Percentiles rank a stretch among this genome's conserved stretches.
Evolutionary conservation across 306 rosid genomes (phyloP).

Genomic region (Erythrophleum fordii): DNA sequence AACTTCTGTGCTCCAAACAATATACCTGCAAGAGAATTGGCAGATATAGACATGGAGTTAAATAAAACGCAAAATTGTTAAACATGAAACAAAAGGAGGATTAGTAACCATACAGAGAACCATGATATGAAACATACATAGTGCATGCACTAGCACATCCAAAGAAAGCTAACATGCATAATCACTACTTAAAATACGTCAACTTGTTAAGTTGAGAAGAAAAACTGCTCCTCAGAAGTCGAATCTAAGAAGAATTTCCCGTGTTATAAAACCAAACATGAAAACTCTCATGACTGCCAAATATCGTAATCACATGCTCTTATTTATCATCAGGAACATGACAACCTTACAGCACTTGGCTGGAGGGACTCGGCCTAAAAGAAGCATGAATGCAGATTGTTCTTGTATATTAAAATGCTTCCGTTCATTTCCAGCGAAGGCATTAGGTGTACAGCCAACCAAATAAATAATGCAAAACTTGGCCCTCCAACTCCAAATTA

Average conservation of each 20-base stretch:
- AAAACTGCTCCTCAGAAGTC: not conserved
- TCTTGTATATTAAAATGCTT: not conserved
- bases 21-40: slow-evolving; percentile 52
- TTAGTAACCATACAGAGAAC: not conserved
- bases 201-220: not conserved
- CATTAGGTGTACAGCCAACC: not conserved
- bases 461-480: not conserved
- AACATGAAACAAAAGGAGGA: not conserved
- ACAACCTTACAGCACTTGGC: slow-evolving; percentile 7
- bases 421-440: not conserved
- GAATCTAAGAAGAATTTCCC: not conserved
- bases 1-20: slow-evolving; percentile 79
- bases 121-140: not conserved
- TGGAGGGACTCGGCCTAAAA: not conserved
- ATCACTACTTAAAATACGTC: slow-evolving; percentile 12
- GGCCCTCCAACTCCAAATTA: not conserved
- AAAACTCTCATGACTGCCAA: not conserved
- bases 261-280: not conserved
- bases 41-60: not conserved
- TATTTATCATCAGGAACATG: not conserved
- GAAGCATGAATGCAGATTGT: slow-evolving; percentile 6
- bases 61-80: not conserved
- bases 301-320: not conserved
- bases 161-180: not conserved
- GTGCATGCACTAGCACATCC: slow-evolving; percentile 2